Base-by-base conservation (phyloP, 108 stramenopile genomes). In the Aurantiochytrium sp. region DNA sequence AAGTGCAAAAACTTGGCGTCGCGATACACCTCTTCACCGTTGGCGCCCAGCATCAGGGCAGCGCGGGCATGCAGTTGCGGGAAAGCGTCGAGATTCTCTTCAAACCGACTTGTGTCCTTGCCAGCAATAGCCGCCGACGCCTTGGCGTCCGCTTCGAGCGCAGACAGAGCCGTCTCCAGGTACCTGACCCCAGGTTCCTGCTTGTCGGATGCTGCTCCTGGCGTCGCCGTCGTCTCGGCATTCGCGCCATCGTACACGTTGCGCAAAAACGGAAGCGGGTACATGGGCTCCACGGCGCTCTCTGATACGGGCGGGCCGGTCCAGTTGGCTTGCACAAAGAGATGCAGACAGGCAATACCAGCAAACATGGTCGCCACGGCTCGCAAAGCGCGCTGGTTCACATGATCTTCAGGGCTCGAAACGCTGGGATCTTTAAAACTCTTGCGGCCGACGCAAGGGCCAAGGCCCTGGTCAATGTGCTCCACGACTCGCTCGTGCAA, bases 1-100 rank as follows among this genome's bases (percentile, higher is more conserved):
- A 21, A 83, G 23, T 83, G 76, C 14, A 83, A 16, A 45, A 53
- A 53, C 23, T 83, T 83, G 49, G 76, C 76, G 28, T 83, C 76
- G 51, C 76, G 76, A 45, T 83, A 83, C n/a, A 83, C 51, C 76
- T 83, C 76, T 45, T 83, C 76, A 12, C 76, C 76, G 76, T 83
- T 83, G 23, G 76, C 76, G 76, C 76, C 76, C 19, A 83, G 76
- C 76, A 83, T 83, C 10, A 83, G 76, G 10, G 76, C 76, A 12
- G 49, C n/a, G n/a, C 76, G 45, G 16, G 76, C 76, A 45, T 83
- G 76, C 23, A 83, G 23, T 23, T 47, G 23, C 51, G 76, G 18
- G 51, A 53, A 35, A 18, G 76, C 18, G 76, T 83, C 76, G 14
- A 83, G 51, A 12, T 69, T 28, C 25, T 28, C 25, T 45, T 83